phyloP scores from a whole-genome alignment of 2,329 filamentous ascomycete species.

The Hirsutella rhossiliensis region DNA sequence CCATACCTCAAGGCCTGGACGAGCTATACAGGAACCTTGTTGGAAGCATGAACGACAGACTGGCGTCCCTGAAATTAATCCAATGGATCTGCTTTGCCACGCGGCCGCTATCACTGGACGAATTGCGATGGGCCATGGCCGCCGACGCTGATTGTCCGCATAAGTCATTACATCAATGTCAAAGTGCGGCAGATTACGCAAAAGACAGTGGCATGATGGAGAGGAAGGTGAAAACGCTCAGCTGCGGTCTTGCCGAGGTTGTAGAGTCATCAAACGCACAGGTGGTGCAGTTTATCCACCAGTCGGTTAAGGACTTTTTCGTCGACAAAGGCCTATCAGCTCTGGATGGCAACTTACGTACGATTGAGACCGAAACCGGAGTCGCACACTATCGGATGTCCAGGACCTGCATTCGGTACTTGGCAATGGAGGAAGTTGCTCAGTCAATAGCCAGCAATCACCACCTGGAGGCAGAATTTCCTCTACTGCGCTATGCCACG shows the following conservation, averaged over 20 bases:
- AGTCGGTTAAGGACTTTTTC: slow-evolving; percentile 21
- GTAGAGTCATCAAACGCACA: neutral
- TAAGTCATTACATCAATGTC: slow-evolving; percentile 10
- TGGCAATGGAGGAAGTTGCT: slow-evolving; percentile 10
- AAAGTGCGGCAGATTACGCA: slow-evolving; percentile 7
- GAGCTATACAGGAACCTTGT: slow-evolving; percentile 13
- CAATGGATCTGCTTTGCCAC: slow-evolving; percentile 20
- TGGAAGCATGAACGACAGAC: slow-evolving; percentile 4
- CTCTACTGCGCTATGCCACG: slow-evolving; percentile 1
- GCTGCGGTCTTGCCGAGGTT: slow-evolving; percentile 16
- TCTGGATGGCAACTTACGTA: neutral
- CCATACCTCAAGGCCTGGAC: slow-evolving; percentile 11
- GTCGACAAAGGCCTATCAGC: slow-evolving; percentile 10
- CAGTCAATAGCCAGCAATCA: neutral
- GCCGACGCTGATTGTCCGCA: slow-evolving; percentile 10
- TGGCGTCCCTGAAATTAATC: slow-evolving; percentile 12
- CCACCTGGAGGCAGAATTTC: neutral
- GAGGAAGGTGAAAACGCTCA: slow-evolving; percentile 10
- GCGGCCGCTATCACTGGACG: slow-evolving; percentile 11
- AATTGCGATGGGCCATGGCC: slow-evolving; percentile 19
- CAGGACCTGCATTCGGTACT: slow-evolving; percentile 13
- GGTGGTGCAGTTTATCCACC: slow-evolving; percentile 21
- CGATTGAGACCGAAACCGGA: neutral
- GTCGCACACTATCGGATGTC: slow-evolving; percentile 10
- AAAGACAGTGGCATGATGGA: slow-evolving; percentile 7